Evolutionary conservation across 495 filamentous ascomycete species (phyloP), one percentile per base, ranked within the genome.

Genomic region (Neurospora sp.): DNA sequence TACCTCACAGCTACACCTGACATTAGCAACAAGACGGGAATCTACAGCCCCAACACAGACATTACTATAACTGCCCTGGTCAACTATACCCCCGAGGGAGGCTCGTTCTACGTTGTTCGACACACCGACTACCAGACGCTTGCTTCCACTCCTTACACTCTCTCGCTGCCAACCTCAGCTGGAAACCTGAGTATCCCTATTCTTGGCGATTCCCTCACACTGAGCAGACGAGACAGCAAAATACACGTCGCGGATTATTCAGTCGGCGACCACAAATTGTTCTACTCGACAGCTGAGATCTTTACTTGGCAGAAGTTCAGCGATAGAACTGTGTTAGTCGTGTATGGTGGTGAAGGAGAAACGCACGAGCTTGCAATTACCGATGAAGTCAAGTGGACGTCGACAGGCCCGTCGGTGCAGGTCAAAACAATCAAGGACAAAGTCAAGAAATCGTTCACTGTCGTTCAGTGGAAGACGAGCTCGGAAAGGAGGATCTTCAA

Each of bases 211-310:
- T 84, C 80, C 1, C 82, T 95, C 9, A 89, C 86, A 2, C 83
- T 95, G 3, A 87, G 87, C 75, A 91, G 91, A 0, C 87, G 92
- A 69, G 93, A 96, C 77, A 91, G 91, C 0, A 93, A 94, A 79
- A 79, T 85, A 70, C 88, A 92, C 76, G 88, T 94, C 22, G 90
- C 89, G 10, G 91, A 96, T 77, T 94, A 93, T 75, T 81, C 89
- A 69, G 81, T 95, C 70, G 86, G 86, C 0, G 87, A 87, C n/a
- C 83, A 83, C 1, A 89, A 84, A 9, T 78, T 95, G 22, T 80
- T 93, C 5, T 94, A 94, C 81, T 93, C 90, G 0, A 91, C 92
- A 6, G 91, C 89, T 0, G 92, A 96, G 72, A 85, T 93, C 38
- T 92, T 93, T 71, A 93, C 90, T 1, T 85, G 82, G n/a, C 76